These are phyloP conservation scores for Pseudopyrenochaeta lycopersici DNA, from an alignment of 2,329 filamentous ascomycete species.

Conservation along the genomic window DNA sequence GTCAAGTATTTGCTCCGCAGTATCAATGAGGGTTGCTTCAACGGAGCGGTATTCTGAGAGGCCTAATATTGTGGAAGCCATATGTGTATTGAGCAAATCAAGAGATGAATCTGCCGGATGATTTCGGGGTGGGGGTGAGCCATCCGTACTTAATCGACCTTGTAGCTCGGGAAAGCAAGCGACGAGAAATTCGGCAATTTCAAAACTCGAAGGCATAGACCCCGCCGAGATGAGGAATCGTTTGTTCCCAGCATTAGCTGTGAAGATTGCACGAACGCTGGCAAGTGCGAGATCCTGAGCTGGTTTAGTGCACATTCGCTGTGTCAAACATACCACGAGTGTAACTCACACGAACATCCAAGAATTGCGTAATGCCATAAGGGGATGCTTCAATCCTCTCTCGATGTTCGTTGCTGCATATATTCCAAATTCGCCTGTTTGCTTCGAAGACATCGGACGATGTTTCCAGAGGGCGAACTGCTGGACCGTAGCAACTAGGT, in stretches of 20 bases:
- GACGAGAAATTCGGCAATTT: conserved; percentile 32
- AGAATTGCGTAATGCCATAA: conserved; percentile 34
- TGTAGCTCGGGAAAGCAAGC: conserved; percentile 34
- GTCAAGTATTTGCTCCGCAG: conserved; percentile 35
- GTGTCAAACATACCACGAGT: neutral
- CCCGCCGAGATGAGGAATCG: conserved; percentile 38
- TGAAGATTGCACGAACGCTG: conserved; percentile 31
- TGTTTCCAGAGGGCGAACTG: conserved; percentile 26
- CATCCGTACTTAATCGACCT: conserved; percentile 20
- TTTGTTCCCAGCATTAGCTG: conserved; percentile 32
- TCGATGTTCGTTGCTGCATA: conserved; percentile 26
- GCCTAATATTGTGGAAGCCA: conserved; percentile 31
- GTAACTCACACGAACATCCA: conserved; percentile 41
- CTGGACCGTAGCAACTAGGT: conserved; percentile 37
- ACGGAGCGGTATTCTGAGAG: conserved; percentile 26
- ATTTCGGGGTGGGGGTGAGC: conserved; percentile 18
- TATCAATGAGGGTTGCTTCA: conserved; percentile 34
- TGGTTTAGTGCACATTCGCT: conserved; percentile 17
- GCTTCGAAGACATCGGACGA: conserved; percentile 35
- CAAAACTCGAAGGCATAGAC: conserved; percentile 26
- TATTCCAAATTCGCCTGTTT: conserved; percentile 39
- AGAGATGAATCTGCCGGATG: conserved; percentile 14
- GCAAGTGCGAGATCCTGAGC: conserved; percentile 38
- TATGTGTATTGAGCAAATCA: conserved; percentile 29
- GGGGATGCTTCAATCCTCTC: conserved; percentile 25